Evolutionary conservation across 371 early-diverging fungal species (phyloP).

Genomic region (Massospora cicadina): DNA sequence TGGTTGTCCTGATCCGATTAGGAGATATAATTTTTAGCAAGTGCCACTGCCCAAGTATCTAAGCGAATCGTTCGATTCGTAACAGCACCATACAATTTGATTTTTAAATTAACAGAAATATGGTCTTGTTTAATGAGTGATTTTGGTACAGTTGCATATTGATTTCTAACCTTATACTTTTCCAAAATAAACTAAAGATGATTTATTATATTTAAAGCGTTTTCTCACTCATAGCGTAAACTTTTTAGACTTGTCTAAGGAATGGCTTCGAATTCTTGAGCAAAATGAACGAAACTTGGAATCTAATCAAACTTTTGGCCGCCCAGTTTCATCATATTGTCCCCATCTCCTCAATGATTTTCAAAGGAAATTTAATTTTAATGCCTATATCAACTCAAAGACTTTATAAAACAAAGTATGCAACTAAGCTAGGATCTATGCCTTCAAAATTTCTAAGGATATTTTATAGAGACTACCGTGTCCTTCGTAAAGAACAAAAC

Average conservation of each 20-base stretch:
- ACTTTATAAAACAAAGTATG: no score
- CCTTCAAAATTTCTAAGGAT: neutral
- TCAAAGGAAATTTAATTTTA: neutral
- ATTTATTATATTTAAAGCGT: neutral
- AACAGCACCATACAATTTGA: no score
- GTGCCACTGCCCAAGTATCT: no score
- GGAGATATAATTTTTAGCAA: no score
- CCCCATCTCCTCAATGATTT: neutral
- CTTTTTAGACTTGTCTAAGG: neutral
- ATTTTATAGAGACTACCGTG: neutral
- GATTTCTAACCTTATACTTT: no score
- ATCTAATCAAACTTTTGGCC: neutral
- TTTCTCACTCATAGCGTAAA: neutral
- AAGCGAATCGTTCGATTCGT: no score
- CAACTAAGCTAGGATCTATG: neutral
- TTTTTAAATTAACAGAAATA: no score
- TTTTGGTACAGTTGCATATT: neutral
- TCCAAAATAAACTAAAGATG: neutral
- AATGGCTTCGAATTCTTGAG: neutral
- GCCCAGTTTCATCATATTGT: neutral
- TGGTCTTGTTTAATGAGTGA: no score
- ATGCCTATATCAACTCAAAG: neutral
- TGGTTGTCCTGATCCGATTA: no score
- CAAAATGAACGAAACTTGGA: neutral
- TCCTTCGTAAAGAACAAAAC: neutral